Conservation (phyloP, 2,329 filamentous ascomycete species). For the Sporothrix curviconia region DNA sequence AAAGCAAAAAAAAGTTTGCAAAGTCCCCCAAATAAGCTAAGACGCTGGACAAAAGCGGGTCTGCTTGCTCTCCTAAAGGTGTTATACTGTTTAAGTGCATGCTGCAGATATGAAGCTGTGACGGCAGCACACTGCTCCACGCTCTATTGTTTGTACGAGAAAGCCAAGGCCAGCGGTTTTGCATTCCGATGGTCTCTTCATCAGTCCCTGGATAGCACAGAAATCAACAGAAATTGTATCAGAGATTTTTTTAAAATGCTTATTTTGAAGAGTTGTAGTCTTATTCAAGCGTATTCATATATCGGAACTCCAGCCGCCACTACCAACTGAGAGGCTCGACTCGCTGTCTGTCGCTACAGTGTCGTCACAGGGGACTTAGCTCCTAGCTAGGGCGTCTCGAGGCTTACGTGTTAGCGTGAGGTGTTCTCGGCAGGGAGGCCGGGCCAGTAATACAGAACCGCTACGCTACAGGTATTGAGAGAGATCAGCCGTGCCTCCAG, state of each 20-base stretch:
- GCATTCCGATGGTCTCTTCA: too few species aligned
- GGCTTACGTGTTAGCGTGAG: slow-evolving; percentile 7
- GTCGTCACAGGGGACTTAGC: not conserved
- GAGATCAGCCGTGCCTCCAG: not conserved
- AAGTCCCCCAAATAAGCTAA: not conserved
- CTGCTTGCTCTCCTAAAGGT: not conserved
- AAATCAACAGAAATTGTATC: not conserved
- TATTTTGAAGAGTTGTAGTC: too few species aligned
- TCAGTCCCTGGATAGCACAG: too few species aligned
- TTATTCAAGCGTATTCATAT: not conserved
- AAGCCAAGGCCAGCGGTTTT: too few species aligned
- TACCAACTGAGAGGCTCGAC: not conserved
- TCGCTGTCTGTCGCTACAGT: not conserved
- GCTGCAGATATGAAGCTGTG: slow-evolving; percentile 5
- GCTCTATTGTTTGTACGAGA: not conserved
- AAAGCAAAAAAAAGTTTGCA: not conserved
- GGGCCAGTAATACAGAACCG: too few species aligned
- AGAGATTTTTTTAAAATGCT: too few species aligned
- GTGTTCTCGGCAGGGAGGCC: not conserved
- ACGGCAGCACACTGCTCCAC: not conserved
- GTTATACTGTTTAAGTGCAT: slow-evolving; percentile 2
- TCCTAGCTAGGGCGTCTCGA: not conserved
- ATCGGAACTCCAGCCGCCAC: not conserved
- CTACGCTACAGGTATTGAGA: too few species aligned
- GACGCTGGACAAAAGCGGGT: slow-evolving; percentile 3